Conservation (phyloP, 148 eudicot species). For the Camellia granthamiana region DNA sequence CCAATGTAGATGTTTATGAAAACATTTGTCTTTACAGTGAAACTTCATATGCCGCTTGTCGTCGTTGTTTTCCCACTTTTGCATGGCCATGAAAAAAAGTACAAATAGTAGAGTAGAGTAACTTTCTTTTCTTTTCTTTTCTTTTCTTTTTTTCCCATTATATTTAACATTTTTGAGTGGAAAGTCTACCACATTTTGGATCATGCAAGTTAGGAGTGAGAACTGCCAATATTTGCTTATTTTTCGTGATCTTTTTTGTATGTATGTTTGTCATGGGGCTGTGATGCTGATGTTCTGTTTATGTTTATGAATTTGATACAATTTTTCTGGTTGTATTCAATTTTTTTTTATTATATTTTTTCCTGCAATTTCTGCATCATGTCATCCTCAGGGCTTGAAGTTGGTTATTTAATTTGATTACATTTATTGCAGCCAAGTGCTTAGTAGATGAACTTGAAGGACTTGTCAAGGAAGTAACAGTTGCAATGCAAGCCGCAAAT, state of each 20-base stretch:
- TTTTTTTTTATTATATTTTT: background rate
- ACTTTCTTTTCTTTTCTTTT: too few species aligned
- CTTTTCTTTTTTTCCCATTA: too few species aligned
- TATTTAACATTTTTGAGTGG: too few species aligned
- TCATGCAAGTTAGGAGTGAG: background rate
- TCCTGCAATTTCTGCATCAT: background rate
- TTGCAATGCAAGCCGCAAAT: slow-evolving; percentile 14
- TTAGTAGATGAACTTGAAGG: slow-evolving; percentile 46
- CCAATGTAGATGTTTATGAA: too few species aligned
- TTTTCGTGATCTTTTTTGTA: background rate
- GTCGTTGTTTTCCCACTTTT: background rate
- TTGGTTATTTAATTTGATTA: background rate
- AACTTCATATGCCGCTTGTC: too few species aligned
- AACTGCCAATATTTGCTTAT: background rate
- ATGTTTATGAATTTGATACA: background rate
- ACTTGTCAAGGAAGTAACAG: slow-evolving; percentile 44
- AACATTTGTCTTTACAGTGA: too few species aligned
- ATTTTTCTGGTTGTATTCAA: background rate
- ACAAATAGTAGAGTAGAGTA: too few species aligned
- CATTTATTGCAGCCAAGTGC: slow-evolving; percentile 25
- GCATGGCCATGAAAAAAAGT: too few species aligned
- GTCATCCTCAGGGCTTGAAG: background rate
- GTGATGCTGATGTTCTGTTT: background rate
- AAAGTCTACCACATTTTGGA: background rate
- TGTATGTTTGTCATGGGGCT: background rate